Conservation (phyloP, 2,329 filamentous ascomycete genomes). For the Esteya vermicola region DNA sequence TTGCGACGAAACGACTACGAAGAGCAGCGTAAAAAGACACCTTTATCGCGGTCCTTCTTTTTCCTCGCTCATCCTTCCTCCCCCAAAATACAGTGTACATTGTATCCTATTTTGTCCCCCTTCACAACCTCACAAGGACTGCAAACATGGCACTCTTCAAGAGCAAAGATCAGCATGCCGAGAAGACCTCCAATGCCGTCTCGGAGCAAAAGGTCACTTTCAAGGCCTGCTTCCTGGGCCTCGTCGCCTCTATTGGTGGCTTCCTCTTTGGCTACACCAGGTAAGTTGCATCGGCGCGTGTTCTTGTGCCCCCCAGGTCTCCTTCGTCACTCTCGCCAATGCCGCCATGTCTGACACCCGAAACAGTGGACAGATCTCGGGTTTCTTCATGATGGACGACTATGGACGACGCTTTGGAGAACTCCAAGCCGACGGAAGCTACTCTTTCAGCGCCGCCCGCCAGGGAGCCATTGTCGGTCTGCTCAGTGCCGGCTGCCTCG, state of each 20-base stretch:
- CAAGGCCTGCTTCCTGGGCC: background rate
- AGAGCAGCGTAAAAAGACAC: too few relatives aligned
- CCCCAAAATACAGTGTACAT: too few relatives aligned
- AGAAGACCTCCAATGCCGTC: too few relatives aligned
- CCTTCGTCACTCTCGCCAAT: too few relatives aligned
- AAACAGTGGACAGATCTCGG: conserved; percentile 1
- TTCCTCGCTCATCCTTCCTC: too few relatives aligned
- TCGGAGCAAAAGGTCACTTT: background rate
- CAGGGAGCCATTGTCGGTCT: conserved; percentile 51
- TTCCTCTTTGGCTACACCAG: conserved; percentile 16
- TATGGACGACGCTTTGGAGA: conserved; percentile 21
- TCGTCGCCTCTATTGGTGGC: background rate
- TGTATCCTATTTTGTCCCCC: too few relatives aligned
- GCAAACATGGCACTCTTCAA: too few relatives aligned
- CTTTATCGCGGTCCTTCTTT: too few relatives aligned
- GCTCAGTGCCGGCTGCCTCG: conserved; percentile 44
- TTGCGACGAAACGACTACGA: too few relatives aligned
- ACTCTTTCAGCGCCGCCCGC: conserved; percentile 40
- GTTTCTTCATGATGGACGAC: conserved; percentile 2
- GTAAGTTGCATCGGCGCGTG: background rate
- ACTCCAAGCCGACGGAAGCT: conserved; percentile 29
- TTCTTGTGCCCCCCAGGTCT: conserved; percentile 12
- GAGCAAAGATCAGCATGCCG: too few relatives aligned
- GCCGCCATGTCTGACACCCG: conserved; percentile 5
- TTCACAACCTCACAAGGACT: too few relatives aligned